phyloP scores from a whole-genome alignment of 2,329 filamentous ascomycete species.

The Aspergillus oerlinghausenensis region DNA sequence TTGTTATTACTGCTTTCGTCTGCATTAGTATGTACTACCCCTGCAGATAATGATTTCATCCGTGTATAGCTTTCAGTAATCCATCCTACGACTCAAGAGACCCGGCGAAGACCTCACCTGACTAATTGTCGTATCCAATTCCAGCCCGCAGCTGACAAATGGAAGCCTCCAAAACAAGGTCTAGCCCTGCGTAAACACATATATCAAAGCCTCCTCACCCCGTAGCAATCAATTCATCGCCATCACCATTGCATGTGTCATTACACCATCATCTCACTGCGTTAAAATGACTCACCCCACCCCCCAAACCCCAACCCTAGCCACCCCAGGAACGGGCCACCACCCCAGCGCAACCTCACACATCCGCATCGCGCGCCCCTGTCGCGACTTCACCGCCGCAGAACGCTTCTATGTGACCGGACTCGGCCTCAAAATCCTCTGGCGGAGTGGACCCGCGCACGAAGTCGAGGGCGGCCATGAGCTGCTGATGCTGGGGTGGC shows the following conservation, averaged over 20 bases:
- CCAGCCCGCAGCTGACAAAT: neutral
- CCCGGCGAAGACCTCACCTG: neutral
- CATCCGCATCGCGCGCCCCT: neutral
- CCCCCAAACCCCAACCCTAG: neutral
- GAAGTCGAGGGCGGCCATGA: slow-evolving; percentile 28
- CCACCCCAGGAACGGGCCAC: neutral
- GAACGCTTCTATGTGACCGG: neutral
- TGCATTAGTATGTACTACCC: too few relatives aligned
- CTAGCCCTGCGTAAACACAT: neutral
- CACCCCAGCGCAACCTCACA: neutral
- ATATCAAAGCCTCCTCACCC: neutral
- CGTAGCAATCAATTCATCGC: too few relatives aligned
- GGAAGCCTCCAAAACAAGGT: neutral
- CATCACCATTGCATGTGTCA: too few relatives aligned
- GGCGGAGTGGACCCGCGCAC: neutral
- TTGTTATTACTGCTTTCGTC: too few relatives aligned
- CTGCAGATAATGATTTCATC: too few relatives aligned
- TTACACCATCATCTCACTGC: neutral
- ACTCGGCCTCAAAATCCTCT: neutral
- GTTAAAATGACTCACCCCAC: neutral
- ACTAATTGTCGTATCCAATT: neutral
- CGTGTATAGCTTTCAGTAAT: neutral
- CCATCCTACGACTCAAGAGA: neutral
- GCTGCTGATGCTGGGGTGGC: slow-evolving; percentile 43
- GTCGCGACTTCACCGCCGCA: neutral